Evolutionary conservation across 345 rosid species (phyloP), one percentile per base, ranked within the genome.

Genomic region (Populus euphratica): DNA sequence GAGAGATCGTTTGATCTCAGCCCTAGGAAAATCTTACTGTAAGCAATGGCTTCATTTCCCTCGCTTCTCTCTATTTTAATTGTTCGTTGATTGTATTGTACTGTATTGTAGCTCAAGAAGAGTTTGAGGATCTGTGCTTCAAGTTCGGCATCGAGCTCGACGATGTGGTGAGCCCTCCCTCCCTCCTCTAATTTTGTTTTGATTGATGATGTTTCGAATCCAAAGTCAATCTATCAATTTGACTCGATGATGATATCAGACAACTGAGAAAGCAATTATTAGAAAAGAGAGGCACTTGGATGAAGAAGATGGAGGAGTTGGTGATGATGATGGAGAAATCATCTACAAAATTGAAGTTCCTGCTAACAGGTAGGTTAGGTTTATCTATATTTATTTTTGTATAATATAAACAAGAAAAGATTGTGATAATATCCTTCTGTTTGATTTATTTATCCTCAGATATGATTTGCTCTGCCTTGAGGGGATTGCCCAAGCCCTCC

Each of bases 401-500:
- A 8, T 4, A 10, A 13, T 31, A 14, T 31, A 65, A 27, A 65
- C 31, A 29, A n/a, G 68, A 65, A 65, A 25, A 14, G 39, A 69
- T 16, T 31, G 38, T 63, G 62, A 49, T 62, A 64, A 79, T 16
- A 14, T 5, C 12, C 12, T 10, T 21, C 70, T 38, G 8, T 70
- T 68, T 69, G 31, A 16, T 47, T 70, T 49, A 20, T 6, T 69
- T 47, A 8, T 73, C 62, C 38, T 77, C 87, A 96, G 99, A 83
- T 92, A 92, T 16, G 99, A 96, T 88, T 87, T 96, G 81, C 97
- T 96, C 52, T 96, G 97, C 86, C 94, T 92, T 11, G 98, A 93
- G 87, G 99, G 99, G 67, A 86, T 96, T 83, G 97, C 98, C n/a
- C 95, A 84, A 88, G 90, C 99, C 78, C 98, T 96, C 47, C 91